phyloP scores from a whole-genome alignment of 768 basidiomycete species.

The Leccinum subtestaceum region DNA sequence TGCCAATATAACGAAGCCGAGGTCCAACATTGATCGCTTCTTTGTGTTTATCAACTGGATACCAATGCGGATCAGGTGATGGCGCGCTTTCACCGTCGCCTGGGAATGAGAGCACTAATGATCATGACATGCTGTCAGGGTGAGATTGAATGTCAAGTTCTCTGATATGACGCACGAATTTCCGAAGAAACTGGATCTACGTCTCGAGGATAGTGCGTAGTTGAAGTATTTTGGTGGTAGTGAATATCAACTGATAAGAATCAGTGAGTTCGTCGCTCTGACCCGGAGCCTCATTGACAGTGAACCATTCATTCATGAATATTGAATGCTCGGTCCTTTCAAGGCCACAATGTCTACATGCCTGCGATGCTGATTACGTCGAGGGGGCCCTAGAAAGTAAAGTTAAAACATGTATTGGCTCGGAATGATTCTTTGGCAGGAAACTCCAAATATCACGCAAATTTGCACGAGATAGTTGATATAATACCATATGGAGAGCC shows the following conservation, averaged over 20 bases:
- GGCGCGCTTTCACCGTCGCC: conserved; percentile 42
- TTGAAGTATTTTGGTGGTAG: conserved; percentile 50
- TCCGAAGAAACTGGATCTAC: conserved; percentile 55
- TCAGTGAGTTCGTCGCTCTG: conserved; percentile 51
- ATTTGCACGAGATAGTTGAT: conserved; percentile 26
- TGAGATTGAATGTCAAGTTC: neutral
- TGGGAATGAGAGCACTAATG: conserved; percentile 45
- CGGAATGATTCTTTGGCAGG: conserved; percentile 20
- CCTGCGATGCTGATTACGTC: conserved; percentile 78
- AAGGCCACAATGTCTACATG: conserved; percentile 15
- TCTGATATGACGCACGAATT: conserved; percentile 39
- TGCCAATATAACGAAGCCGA: conserved; percentile 11
- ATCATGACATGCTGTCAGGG: conserved; percentile 8
- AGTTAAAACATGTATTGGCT: conserved; percentile 52
- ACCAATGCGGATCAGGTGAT: conserved; percentile 53
- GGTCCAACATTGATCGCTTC: conserved; percentile 34
- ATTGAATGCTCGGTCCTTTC: neutral
- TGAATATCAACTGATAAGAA: conserved; percentile 54
- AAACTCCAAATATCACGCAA: conserved; percentile 44
- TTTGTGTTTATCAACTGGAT: conserved; percentile 49
- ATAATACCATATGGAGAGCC: neutral
- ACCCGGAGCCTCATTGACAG: conserved; percentile 47
- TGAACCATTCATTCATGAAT: conserved; percentile 6
- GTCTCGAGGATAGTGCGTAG: conserved; percentile 51
- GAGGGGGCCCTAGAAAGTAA: conserved; percentile 66